These are phyloP conservation scores for Clathrospora elynae DNA, from an alignment of 2,329 filamentous ascomycete genomes.

Conservation along the genomic window DNA sequence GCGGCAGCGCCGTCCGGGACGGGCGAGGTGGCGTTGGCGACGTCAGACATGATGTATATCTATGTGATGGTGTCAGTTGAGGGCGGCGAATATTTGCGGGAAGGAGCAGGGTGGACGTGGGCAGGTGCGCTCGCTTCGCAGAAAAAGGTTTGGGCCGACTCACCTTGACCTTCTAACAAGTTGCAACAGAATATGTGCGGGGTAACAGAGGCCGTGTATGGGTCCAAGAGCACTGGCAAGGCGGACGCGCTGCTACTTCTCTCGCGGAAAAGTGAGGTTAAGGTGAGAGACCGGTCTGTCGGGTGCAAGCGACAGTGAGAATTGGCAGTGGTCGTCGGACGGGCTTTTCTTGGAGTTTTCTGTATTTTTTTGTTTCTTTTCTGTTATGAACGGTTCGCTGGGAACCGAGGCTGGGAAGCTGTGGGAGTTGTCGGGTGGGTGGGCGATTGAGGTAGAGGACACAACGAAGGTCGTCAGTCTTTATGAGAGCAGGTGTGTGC, in stretches of 20 bases:
- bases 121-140: conserved; percentile 42
- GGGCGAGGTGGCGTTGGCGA: conserved; percentile 55
- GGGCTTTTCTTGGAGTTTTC: conserved; percentile 45
- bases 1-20: conserved; percentile 75
- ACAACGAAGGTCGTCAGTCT: conserved; percentile 23
- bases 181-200: conserved; percentile 28
- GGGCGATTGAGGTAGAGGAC: conserved; percentile 28
- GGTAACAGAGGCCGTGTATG: conserved; percentile 21
- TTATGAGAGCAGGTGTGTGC: conserved; percentile 35
- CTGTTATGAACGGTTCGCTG: conserved; percentile 44
- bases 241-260: conserved; percentile 28
- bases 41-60: conserved; percentile 49
- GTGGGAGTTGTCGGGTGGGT: conserved; percentile 32
- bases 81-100: conserved; percentile 30
- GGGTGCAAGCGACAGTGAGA: conserved; percentile 39
- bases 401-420: conserved; percentile 38
- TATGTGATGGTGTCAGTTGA: conserved; percentile 30
- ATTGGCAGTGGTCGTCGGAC: conserved; percentile 38
- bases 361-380: conserved; percentile 50
- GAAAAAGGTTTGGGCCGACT: conserved; percentile 36
- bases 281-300: conserved; percentile 30
- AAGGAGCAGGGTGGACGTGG: conserved; percentile 35
- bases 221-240: conserved; percentile 28
- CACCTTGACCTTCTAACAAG: conserved; percentile 35
- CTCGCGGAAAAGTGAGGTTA: conserved; percentile 25